Evolutionary conservation across 805 yeast genomes (phyloP), one percentile per base, ranked within the genome.

Genomic region (Clavispora vitiphila): DNA sequence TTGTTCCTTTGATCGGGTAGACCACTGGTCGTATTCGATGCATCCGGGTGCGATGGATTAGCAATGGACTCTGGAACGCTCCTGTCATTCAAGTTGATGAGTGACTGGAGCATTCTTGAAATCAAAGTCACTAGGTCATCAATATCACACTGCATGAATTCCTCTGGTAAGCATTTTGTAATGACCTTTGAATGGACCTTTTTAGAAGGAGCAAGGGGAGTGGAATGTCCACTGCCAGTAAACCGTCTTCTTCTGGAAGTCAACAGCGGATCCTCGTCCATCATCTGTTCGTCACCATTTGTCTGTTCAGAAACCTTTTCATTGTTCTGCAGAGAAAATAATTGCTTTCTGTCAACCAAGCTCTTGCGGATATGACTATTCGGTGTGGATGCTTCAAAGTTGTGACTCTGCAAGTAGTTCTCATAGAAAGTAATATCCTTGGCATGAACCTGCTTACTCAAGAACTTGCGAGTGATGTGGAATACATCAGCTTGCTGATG

Each of bases 91-190:
- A 86, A 72, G 19, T 69, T 62, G 11, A 90, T 86, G 19, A 91
- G 72, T 31, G 86, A 84, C 36, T 77, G 73, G 21, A 93, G 67
- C 93, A 90, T 87, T 40, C 96, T 69, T 1, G 95, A 70, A 24
- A 91, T 80, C 25, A 91, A 67, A 1, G 72, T 68, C 29, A 90
- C 78, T 34, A 91, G 63, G 51, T 86, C 93, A 15, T 80, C 78
- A 42, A 81, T 69, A 10, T 86, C 74, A 54, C 95, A 85, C 32
- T 78, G 71, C 48, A 77, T 75, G 62, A 82, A 89, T 41, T 72
- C 64, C 11, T 47, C 40, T 2, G 85, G 84, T 10, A 80, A 62
- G 16, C 26, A 21, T 30, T 48, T 39, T 8, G 46, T 42, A 7
- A 31, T 36, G 11, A 50, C 45, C 34, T 44, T 46, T 12, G 54